Percentiles rank a stretch among this genome's conserved stretches.
Conservation (phyloP, 179 eudicot genomes). For the Gypsophila paniculata region DNA sequence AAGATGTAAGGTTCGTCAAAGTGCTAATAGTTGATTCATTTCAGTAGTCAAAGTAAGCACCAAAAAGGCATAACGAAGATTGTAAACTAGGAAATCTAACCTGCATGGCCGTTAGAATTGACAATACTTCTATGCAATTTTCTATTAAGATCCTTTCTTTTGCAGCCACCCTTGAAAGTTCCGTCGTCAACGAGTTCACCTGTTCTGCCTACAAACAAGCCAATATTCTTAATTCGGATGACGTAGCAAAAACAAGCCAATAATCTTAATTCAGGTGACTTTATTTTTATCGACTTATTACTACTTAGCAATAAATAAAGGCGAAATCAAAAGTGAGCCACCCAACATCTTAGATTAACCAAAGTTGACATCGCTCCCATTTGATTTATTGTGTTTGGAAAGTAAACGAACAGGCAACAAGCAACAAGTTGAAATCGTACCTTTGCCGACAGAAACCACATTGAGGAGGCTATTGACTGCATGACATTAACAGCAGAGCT, state of each 20-base stretch:
- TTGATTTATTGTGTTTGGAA: background rate
- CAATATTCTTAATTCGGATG: background rate
- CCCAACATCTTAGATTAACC: background rate
- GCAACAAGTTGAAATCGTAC: slow-evolving; percentile 32
- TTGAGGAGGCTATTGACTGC: slow-evolving; percentile 73
- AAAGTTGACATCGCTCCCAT: background rate
- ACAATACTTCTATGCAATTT: slow-evolving; percentile 62
- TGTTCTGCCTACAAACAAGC: slow-evolving; percentile 61
- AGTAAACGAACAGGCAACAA: background rate
- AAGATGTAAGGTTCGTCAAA: too few species aligned
- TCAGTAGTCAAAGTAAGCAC: too few species aligned
- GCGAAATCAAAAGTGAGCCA: too few species aligned
- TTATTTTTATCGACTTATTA: too few species aligned
- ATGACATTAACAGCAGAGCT: slow-evolving; percentile 83
- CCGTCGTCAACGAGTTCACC: slow-evolving; percentile 55
- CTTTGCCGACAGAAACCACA: slow-evolving; percentile 51
- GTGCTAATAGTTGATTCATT: background rate
- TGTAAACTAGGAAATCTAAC: slow-evolving; percentile 27
- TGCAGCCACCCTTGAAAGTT: slow-evolving; percentile 52
- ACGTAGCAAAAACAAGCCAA: slow-evolving; percentile 3
- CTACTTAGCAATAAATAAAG: too few species aligned
- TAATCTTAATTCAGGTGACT: background rate
- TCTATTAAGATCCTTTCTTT: slow-evolving; percentile 61
- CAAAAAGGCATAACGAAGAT: background rate
- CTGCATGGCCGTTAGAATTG: slow-evolving; percentile 63